Evolutionary conservation across 78 protist genomes (phyloP).

Genomic region (Speleostelium caveatum): DNA sequence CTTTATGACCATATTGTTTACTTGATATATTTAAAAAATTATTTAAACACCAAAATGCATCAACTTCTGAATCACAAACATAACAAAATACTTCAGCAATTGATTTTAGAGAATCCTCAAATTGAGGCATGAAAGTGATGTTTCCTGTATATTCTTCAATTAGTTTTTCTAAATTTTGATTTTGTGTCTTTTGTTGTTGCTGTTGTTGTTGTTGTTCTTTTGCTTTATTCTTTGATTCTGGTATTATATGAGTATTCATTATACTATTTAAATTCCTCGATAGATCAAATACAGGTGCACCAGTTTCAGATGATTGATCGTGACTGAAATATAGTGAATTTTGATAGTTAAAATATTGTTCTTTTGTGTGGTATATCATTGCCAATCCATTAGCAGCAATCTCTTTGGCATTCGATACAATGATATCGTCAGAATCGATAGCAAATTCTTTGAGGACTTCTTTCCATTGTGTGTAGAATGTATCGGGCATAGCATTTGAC

Average conservation of each 20-base stretch:
- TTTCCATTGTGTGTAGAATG: slow-evolving; percentile 44
- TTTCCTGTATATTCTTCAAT: background rate
- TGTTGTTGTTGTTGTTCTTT: background rate
- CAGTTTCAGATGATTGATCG: background rate
- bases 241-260: background rate
- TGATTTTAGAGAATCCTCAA: slow-evolving; percentile 46
- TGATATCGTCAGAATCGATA: slow-evolving; percentile 29
- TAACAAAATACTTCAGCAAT: slow-evolving; percentile 77
- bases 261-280: background rate
- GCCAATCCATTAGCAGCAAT: slow-evolving; percentile 44
- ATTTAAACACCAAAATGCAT: slow-evolving; percentile 77
- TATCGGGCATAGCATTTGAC: background rate
- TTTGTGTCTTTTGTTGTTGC: background rate
- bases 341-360: slow-evolving; percentile 67
- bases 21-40: slow-evolving; percentile 41
- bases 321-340: slow-evolving; percentile 27
- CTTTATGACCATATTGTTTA: slow-evolving; percentile 74
- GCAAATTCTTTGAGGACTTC: slow-evolving; percentile 28
- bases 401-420: slow-evolving; percentile 24
- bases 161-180: background rate
- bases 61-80: slow-evolving; percentile 63
- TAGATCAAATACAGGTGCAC: background rate
- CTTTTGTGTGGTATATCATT: slow-evolving; percentile 55
- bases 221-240: too few relatives aligned
- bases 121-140: background rate